Evolutionary conservation across 1,284 basidiomycete species (phyloP), one percentile per base, ranked within the genome.

Genomic region (Agroathelia rolfsii): DNA sequence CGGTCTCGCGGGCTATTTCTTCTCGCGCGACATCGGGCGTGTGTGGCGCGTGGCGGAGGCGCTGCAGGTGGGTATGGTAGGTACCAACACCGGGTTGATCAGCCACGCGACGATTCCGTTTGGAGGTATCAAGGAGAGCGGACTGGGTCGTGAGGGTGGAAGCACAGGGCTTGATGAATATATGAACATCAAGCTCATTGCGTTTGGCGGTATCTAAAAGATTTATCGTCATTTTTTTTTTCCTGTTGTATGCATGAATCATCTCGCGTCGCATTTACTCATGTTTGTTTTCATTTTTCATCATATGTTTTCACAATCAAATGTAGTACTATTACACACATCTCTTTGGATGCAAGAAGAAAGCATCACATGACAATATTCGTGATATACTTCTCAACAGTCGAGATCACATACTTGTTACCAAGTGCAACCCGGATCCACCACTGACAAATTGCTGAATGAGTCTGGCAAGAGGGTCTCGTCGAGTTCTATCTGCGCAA

Each of bases 21-120:
- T 77, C 64, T 89, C 88, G 27, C 64, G 84, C 39, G 93, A 98
- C 55, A 66, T 94, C 2, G 84, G 86, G 5, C 66, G 93, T 18
- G 82, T 90, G 37, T 97, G 89, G 87, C 73, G 94, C 28, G 92
- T 99, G n/a, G 89, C 92, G n/a, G 94, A 96, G 59, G 83, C 75
- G 39, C 66, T 98, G 28, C 88, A 99, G 58, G 88, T 92, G 3
- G 95, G 95, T 6, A 97, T 98, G 93, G 87, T 94, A 17, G 85
- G 87, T 24, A 68, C 74, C 23, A 95, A 95, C 59, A 90, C 88
- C 0, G 87, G 87, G 2, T 36, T 78, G 33, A 75, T 93, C 48
- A 84, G 78, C 34, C 79, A 85, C 55, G 80, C 83, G 25, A 66
- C 67, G 10, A 81, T 90, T 61, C 90, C 90, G 15, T 98, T 99